These are phyloP conservation scores for Penicillium fimorum DNA, from an alignment of 495 filamentous ascomycete genomes.

Conservation along the genomic window DNA sequence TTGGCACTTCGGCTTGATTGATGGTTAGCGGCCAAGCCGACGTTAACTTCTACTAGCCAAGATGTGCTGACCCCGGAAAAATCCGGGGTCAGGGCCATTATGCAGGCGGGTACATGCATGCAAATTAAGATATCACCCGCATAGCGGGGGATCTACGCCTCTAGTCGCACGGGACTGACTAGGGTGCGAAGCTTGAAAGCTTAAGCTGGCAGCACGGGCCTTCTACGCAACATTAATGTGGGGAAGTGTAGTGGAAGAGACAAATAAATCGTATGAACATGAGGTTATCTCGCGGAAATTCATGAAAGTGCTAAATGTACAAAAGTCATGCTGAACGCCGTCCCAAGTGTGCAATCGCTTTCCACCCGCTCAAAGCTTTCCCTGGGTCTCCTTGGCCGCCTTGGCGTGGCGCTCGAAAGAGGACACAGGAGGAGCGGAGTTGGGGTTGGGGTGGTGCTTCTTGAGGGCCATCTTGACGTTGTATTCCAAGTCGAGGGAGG, in stretches of 20 bases:
- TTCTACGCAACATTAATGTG: not conserved
- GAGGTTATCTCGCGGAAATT: constrained; percentile 7
- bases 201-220: not conserved
- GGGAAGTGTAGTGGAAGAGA: not conserved
- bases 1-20: not conserved
- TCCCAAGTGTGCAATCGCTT: not conserved
- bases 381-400: constrained; percentile 16
- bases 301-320: constrained; percentile 15
- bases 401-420: constrained; percentile 45
- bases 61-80: not conserved
- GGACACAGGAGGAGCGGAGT: constrained; percentile 45
- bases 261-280: constrained; percentile 2
- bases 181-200: not conserved
- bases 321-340: constrained; percentile 11
- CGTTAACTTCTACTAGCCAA: not conserved
- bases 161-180: not conserved
- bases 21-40: not conserved
- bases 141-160: constrained; percentile 1
- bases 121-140: not conserved
- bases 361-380: constrained; percentile 8
- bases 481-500: constrained; percentile 45
- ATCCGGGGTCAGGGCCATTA: not conserved
- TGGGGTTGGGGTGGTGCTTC: constrained; percentile 50
- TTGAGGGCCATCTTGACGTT: constrained; percentile 48
- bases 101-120: not conserved